Base-by-base conservation (phyloP, 495 filamentous ascomycete species). In the Xylaria sp. region DNA sequence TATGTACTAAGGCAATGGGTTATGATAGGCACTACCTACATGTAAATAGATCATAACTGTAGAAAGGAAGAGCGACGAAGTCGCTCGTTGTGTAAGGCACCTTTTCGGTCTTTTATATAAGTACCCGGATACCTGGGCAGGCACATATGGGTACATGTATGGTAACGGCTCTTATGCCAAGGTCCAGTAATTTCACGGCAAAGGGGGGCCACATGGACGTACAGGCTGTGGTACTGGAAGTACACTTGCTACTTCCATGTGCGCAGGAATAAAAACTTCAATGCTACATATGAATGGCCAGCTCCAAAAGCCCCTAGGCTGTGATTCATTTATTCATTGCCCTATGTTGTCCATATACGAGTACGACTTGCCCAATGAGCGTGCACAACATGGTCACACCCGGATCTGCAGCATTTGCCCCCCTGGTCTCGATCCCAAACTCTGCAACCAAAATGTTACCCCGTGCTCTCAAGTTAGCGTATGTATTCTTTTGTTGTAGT, bases 321-420 rank as follows among this genome's bases (percentile, higher is more conserved):
- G 33, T 67, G 64, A 67, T 67, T 43, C 9, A 17, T 41, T 43
- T 2, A 15, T 31, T 63, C 46, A 66, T 50, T 52, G 41, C 41
- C 73, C 68, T 68, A 68, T 55, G 65, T 72, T 61, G 67, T 72
- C 59, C 35, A 69, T 41, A 74, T 57, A 33, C 55, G 67, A 67
- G 70, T 73, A 58, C 68, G 69, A 68, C 74, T 74, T 75, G 57
- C 68, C 75, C 75, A 76, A 76, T 76, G 70, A 46, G 35, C 33
- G 64, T 29, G 11, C n/a, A 43, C 21, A 41, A 29, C 48, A 41
- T 29, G 46, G 64, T 67, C 48, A 19, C 43, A 67, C 48, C 19
- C 64, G 31, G 43, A 35, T 40, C 64, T 67, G 35, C 48, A 41
- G 21, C 31, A 3, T 33, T 7, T 3, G 7, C 26, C 1, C 15